Base-by-base conservation (phyloP, 2,329 filamentous ascomycete species). In the Didymellaceae sp. region DNA sequence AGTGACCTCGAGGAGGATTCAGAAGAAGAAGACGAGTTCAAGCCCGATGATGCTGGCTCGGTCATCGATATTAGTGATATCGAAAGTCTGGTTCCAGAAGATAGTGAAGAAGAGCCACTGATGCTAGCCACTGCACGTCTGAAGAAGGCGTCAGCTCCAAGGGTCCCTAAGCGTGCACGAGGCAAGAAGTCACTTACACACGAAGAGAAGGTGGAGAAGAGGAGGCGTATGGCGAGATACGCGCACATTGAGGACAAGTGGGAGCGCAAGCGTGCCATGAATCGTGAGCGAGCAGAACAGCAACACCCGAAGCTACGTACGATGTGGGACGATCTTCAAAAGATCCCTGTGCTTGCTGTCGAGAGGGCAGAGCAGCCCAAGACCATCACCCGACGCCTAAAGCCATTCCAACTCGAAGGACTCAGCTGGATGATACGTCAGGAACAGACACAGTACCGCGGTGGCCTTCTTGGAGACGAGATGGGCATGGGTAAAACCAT, bases 401-500 rank as follows among this genome's bases (percentile, higher is more conserved):
- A 99, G 73, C 87, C 88, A 0, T 99, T 97, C 70, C 94, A 99
- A 68, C 85, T 96, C 5, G 89, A 97, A 74, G 94, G 94, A 4
- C 79, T 99, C 30, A 87, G 91, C 41, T 99, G 94, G 94, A 95
- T 99, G 91, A 85, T 83, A 54, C 86, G 83, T 46, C 96, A 97
- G 81, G 94, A 99, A 71, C 79, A 89, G 74, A 88, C 85, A 0
- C 77, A 88, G 30, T 97, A 92, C 82, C 90, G 86, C 66, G 94
- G 94, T 14, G 94, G 94, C 11, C 80, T 99, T 2, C 82, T 99
- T 2, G 94, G 94, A 52, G 94, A 99, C 63, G 94, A 99, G 75
- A 99, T 99, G 94, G 94, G 94, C 16, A 89, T 99, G 76, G 94
- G 94, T 40, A 99, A 99, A 78, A 99, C 94, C 0, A 97, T 99